Evolutionary conservation across 192 early-diverging fungal species (phyloP).

Genomic region (Backusella circina): DNA sequence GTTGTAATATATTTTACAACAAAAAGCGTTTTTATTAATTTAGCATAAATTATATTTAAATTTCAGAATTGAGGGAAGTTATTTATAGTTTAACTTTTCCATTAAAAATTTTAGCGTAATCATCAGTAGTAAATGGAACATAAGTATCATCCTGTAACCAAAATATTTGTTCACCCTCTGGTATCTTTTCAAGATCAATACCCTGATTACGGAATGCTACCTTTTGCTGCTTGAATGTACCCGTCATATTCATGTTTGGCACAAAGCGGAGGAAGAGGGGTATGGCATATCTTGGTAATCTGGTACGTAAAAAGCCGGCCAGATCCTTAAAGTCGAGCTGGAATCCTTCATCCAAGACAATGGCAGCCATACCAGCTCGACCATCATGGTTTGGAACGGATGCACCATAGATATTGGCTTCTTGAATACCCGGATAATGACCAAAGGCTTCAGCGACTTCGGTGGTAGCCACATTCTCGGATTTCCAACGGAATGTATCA

Average conservation of each 20-base stretch:
- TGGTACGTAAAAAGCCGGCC: conserved; percentile 21
- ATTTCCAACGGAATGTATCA: conserved; percentile 71
- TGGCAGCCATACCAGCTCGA: conserved; percentile 61
- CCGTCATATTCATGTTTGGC: conserved; percentile 43
- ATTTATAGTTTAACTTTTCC: conserved; percentile 24
- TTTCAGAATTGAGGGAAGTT: not conserved
- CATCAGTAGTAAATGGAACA: conserved; percentile 34
- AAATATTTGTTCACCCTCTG: conserved; percentile 29
- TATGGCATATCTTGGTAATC: conserved; percentile 59
- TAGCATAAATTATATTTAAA: not conserved
- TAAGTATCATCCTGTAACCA: conserved; percentile 41
- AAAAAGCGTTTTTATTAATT: not conserved
- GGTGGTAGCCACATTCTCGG: conserved; percentile 53
- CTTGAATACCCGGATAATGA: conserved; percentile 42
- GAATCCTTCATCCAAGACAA: conserved; percentile 38
- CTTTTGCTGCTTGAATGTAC: conserved; percentile 50
- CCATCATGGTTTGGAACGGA: conserved; percentile 55
- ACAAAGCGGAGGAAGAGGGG: conserved; percentile 59
- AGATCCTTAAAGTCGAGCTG: conserved; percentile 40
- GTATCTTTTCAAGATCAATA: conserved; percentile 31
- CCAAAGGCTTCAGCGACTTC: conserved; percentile 57
- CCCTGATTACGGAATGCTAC: conserved; percentile 42
- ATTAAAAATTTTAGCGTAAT: conserved; percentile 2
- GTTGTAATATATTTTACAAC: too few species aligned
- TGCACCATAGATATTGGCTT: conserved; percentile 65